Base-by-base conservation (phyloP, 2,329 filamentous ascomycete genomes). In the Metarhizium guizhouense region DNA sequence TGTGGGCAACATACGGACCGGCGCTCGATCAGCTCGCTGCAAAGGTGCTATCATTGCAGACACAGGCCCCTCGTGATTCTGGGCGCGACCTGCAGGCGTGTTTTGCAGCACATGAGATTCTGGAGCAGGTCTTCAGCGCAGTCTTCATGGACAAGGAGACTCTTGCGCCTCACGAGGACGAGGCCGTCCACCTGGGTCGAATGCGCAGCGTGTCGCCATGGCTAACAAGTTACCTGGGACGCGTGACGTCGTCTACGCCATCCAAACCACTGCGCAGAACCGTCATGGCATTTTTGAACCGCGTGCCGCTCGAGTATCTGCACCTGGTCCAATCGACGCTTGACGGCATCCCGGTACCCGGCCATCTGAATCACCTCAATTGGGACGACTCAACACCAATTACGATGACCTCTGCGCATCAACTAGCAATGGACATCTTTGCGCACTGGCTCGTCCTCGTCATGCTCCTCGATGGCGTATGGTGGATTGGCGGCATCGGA, bases 231-330 rank as follows among this genome's bases (percentile, higher is more conserved):
- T 74, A 73, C 59, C 63, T 68, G 34, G 67, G 67, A 54, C 69
- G 66, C 3, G 62, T 71, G 2, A 67, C 73, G 0, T 67, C 60
- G 0, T 60, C 60, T 0, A 54, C 62, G 1, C 58, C 59, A 1
- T 69, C 68, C 1, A 65, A 61, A 3, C 63, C 70, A 0, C 63
- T 71, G 2, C 65, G 72, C 6, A 62, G 74, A 2, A 68, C 63
- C 0, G 67, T 75, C 47, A 72, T 71, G 61, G 66, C 71, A 2
- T 74, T 74, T n/a, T 42, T 76, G 3, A 74, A 75, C 58, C 68
- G 68, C 25, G 68, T 67, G 0, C 70, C 72, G 0, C 55, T 58
- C 1, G 58, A 64, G 0, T 76, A 63, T 36, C 58, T 76, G 0
- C 62, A 53, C 1, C 56, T 74, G 1, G 63, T 76, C 2, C 69